Evolutionary conservation across 352 stramenopile species (phyloP), one percentile per base, ranked within the genome.

Genomic region (Globisporangium cederbergense): DNA sequence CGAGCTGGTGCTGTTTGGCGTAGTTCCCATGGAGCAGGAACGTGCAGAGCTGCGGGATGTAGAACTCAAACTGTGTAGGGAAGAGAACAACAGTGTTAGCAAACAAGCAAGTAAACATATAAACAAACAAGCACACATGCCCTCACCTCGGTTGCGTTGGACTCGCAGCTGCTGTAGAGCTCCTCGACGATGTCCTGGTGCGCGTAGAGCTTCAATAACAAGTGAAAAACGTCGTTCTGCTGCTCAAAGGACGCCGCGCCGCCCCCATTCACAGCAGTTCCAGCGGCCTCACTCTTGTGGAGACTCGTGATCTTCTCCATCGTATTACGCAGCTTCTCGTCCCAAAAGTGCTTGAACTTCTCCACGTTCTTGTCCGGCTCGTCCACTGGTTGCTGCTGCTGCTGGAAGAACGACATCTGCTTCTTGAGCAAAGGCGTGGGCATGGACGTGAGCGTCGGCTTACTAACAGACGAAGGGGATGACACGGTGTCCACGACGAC

Each of bases 11-110:
- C 64, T 91, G 81, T 60, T 93, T 92, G 28, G 70, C 78, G 71
- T 96, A 96, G 58, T 91, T 89, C 9, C 87, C 84, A 51, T 96
- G 88, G 0, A 92, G 62, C 32, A 96, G 47, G 46, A 95, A 95
- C 14, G 89, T 97, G 62, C 85, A 93, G 0, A 97, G 75, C 58
- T 97, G 89, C 10, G 88, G 89, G 59, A 97, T 92, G 69, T 97
- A 97, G 57, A 96, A 97, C 70, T 94, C 87, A 50, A 97, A 87
- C 70, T 75, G n/a, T 38, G 14, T 11, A 30, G 51, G 14, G 1
- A 28, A 22, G 51, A 42, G 11, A 43, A 10, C 14, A 10, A 28
- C 2, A 50, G 7, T 28, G 43, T 50, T 50, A 50, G 43, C 43
- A 50, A 50, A 20, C 5, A 50, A 10, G 18, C 18, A 32, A 47